These are phyloP conservation scores for Euphorbia corollata DNA, from an alignment of 441 rosid genomes.

Conservation along the genomic window DNA sequence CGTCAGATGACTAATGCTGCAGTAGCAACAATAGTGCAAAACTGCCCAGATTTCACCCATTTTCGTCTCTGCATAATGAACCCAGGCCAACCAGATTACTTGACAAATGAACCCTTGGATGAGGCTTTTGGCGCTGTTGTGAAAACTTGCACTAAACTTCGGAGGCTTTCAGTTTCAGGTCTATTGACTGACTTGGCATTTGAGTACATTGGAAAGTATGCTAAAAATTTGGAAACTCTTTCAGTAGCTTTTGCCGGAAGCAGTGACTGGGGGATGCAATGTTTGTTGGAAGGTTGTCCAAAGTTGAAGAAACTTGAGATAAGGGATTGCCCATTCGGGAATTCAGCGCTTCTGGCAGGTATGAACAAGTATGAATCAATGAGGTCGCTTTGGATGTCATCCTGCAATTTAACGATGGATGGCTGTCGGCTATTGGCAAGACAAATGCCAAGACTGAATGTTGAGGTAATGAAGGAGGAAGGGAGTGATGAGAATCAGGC, in stretches of 20 bases:
- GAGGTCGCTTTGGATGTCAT: conserved; percentile 77
- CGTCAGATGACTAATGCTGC: conserved; percentile 68
- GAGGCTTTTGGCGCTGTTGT: conserved; percentile 71
- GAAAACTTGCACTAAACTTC: conserved; percentile 55
- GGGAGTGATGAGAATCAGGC: conserved; percentile 46
- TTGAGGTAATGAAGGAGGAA: conserved; percentile 66
- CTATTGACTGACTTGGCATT: conserved; percentile 55
- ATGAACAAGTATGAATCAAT: conserved; percentile 56
- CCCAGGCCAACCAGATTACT: conserved; percentile 53
- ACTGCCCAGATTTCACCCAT: conserved; percentile 65
- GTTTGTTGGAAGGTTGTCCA: conserved; percentile 48
- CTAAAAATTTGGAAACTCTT: conserved; percentile 60
- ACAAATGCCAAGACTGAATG: conserved; percentile 59
- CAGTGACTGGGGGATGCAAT: conserved; percentile 58
- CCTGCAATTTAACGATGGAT: conserved; percentile 53
- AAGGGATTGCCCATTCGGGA: conserved; percentile 65
- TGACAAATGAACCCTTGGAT: conserved; percentile 55
- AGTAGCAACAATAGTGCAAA: conserved; percentile 45
- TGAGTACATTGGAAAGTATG: conserved; percentile 52
- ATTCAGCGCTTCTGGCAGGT: conserved; percentile 52
- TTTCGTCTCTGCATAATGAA: conserved; percentile 70
- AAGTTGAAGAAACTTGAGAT: conserved; percentile 65
- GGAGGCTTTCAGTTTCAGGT: conserved; percentile 61
- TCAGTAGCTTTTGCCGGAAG: conserved; percentile 70
- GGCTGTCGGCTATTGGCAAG: conserved; percentile 47